phyloP scores from a whole-genome alignment of 176 grass and related monocot genomes.

The Rhynchospora tenuis region DNA sequence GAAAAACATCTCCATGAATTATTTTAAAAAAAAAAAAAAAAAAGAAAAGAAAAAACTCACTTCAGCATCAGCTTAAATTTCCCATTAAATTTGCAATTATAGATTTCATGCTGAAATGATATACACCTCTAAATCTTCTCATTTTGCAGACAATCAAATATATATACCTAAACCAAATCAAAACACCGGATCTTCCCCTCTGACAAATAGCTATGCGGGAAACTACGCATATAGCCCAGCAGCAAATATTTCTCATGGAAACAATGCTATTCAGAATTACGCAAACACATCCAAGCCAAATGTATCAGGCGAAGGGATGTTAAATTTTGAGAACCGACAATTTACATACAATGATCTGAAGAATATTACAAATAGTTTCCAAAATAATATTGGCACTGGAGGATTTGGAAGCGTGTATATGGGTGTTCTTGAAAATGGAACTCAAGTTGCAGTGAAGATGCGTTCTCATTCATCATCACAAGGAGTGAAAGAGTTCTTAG shows the following conservation, averaged over 20 bases:
- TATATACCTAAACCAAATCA: no score
- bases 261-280: not conserved
- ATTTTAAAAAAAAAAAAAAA: no score
- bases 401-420: constrained; percentile 23
- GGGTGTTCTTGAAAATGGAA: constrained; percentile 7
- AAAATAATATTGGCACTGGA: constrained; percentile 17
- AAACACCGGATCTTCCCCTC: no score
- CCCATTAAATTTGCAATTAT: no score
- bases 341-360: constrained; percentile 11
- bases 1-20: no score
- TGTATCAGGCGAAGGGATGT: not conserved
- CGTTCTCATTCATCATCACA: constrained; percentile 18
- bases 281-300: not conserved
- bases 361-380: constrained; percentile 20
- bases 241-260: not conserved
- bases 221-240: not conserved
- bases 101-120: no score
- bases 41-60: no score
- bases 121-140: not conserved
- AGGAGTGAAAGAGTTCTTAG: constrained; percentile 29
- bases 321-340: not conserved
- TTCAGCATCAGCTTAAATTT: no score
- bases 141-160: no score
- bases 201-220: not conserved
- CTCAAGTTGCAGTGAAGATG: constrained; percentile 32